Conservation (phyloP, 805 yeast genomes). For the Pichia phayaonensis region DNA sequence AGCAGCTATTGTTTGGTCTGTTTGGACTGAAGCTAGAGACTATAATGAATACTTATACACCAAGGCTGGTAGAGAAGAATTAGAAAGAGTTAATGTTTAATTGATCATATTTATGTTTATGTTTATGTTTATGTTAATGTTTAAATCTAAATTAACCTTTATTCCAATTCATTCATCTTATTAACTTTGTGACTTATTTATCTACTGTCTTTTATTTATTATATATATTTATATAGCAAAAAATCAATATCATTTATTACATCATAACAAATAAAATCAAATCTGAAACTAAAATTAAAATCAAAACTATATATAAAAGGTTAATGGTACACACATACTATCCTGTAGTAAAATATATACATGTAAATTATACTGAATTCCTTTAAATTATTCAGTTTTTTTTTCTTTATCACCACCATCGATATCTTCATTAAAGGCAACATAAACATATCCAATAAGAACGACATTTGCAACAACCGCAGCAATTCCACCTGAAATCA, state of each 20-base stretch:
- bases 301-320: not conserved
- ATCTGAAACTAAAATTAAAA: too few species aligned
- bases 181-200: not conserved
- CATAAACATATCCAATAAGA: conserved; percentile 61
- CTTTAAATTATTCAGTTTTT: conserved; percentile 4
- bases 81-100: conserved; percentile 51
- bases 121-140: too few species aligned
- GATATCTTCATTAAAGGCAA: conserved; percentile 63
- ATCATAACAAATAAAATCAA: too few species aligned
- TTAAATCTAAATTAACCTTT: too few species aligned
- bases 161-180: not conserved
- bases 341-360: not conserved
- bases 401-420: conserved; percentile 29
- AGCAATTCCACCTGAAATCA: conserved; percentile 73
- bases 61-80: conserved; percentile 95
- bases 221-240: not conserved
- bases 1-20: conserved; percentile 68
- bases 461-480: conserved; percentile 72
- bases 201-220: not conserved
- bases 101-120: not conserved
- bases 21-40: conserved; percentile 83
- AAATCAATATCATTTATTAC: not conserved
- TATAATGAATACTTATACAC: conserved; percentile 93
- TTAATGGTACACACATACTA: not conserved
- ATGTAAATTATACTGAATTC: not conserved